Evolutionary conservation across 176 grass and related monocot genomes (phyloP).

Genomic region (Microstegium vimineum): DNA sequence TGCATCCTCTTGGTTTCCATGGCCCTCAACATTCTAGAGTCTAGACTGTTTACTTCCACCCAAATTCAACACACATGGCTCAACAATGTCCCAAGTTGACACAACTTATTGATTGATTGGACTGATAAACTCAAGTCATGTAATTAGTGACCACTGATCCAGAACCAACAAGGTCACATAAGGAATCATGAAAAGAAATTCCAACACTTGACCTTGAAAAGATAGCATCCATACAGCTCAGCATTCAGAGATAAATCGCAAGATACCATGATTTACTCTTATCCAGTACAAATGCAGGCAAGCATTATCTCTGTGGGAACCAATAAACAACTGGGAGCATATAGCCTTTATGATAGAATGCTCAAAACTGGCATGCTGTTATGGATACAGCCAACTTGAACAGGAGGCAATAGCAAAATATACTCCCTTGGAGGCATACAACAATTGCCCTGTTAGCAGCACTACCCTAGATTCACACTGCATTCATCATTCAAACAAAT

Average conservation of each 20-base stretch:
- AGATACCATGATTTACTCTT: constrained; percentile 16
- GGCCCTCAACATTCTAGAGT: constrained; percentile 4
- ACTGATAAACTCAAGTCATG: constrained; percentile 5
- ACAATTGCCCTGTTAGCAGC: constrained; percentile 18
- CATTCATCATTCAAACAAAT: constrained; percentile 17
- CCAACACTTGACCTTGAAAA: constrained; percentile 22
- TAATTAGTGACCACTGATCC: not conserved
- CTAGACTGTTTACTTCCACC: constrained; percentile 17
- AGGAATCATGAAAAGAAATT: constrained; percentile 16
- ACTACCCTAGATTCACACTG: constrained; percentile 33
- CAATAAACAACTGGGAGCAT: not conserved
- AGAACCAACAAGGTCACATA: constrained; percentile 21
- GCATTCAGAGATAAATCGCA: not conserved
- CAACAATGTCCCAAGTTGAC: constrained; percentile 12
- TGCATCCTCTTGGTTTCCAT: constrained; percentile 23
- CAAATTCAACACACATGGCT: not conserved
- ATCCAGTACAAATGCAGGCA: constrained; percentile 19
- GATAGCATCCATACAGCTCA: constrained; percentile 19
- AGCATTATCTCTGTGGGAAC: not conserved
- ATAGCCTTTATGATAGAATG: not conserved
- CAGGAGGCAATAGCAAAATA: constrained; percentile 20
- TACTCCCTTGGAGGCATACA: not conserved
- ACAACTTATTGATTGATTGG: constrained; percentile 26
- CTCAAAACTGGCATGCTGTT: constrained; percentile 8
- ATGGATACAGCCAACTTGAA: constrained; percentile 2